Base-by-base conservation (phyloP, 2,329 filamentous ascomycete genomes). In the Sporothrix phasma region DNA sequence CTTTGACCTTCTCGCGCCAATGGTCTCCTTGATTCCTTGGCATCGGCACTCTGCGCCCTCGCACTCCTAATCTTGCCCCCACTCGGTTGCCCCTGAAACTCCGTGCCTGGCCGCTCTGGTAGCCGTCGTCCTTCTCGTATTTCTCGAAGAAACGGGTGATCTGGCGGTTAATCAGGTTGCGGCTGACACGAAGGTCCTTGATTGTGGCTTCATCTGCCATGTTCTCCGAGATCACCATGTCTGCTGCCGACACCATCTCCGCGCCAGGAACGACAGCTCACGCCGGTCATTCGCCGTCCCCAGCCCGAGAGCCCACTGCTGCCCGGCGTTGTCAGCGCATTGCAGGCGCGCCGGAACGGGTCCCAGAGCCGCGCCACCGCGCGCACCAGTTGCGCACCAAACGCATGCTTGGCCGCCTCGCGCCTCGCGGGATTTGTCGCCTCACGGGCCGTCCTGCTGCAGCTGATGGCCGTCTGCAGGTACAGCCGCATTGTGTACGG, bases 391-490 rank as follows among this genome's bases (percentile, higher is more conserved):
- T 84, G 83, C 29, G 73, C 69, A 64, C 80, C 83, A 69, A 81
- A 81, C 0, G 73, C 76, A 6, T 70, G 71, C 69, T 78, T 77
- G 47, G 76, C 77, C 7, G 65, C 71, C 22, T 68, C 67, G 29
- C 34, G 72, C 74, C 70, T 37, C n/a, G 39, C 75, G 73, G 1
- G 68, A 64, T n/a, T 71, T 13, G 73, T 71, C 60, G 70, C 69
- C 17, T 67, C 56, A 26, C 74, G 73, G 66, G 80, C 74, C 37
- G 75, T 72, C 24, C 73, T 75, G 71, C 78, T 76, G 70, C 73
- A 80, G 56, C 76, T 76, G 51, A 85, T 74, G 4, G 84, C 81
- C 15, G 83, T 74, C 41, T 80, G 78, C 31, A 89, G 76, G 72
- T 86, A 89, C 6, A 79, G 72, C 45, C 78, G 77, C 65, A 88